Base-by-base conservation (phyloP, 148 eudicot genomes). In the Selenicereus undatus region DNA sequence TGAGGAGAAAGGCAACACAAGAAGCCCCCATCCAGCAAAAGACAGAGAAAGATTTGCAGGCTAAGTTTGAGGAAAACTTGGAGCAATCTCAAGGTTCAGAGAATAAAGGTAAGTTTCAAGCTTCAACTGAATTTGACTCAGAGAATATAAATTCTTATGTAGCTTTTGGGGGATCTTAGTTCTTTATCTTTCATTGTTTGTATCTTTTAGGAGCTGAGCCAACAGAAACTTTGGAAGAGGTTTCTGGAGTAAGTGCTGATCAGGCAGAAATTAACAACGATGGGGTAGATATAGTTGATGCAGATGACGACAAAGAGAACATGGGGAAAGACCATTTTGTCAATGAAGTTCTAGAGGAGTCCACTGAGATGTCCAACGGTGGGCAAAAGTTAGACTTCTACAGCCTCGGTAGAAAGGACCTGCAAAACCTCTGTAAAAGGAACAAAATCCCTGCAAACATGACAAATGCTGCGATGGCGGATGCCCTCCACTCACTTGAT, bases 401-500 rank as follows among this genome's bases (percentile, higher is more conserved):
- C 45, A 88, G 80, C 81, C 88, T 93, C 36, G 22, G 81, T 11
- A 90, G 97, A 81, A 91, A 84, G 86, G 91, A 91, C 56, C 90
- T 93, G 58, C 97, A 93, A 82, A 79, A 82, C 54, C 86, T 93
- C 2, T 93, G 94, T 87, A 93, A 93, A 89, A 89, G 48, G 88
- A 93, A 93, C 88, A 91, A 90, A 54, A 91, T 90, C 52, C 97
- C 94, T 0, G 97, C 97, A 18, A 93, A 93, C 81, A 74, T 83
- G 36, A 91, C 93, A 79, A 93, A 90, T 77, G 84, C 90, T 75
- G 93, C 97, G 78, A 93, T 93, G 97, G 89, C 90, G 27, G 92
- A 87, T 71, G 88, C 93, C 84, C 97, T 93, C 71, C 30, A 45
- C 17, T 82, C 91, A 73, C 97, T 93, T 18, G 82, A 84, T 11